Base-by-base conservation (phyloP, 768 basidiomycete genomes). In the Calocybe cyanea region DNA sequence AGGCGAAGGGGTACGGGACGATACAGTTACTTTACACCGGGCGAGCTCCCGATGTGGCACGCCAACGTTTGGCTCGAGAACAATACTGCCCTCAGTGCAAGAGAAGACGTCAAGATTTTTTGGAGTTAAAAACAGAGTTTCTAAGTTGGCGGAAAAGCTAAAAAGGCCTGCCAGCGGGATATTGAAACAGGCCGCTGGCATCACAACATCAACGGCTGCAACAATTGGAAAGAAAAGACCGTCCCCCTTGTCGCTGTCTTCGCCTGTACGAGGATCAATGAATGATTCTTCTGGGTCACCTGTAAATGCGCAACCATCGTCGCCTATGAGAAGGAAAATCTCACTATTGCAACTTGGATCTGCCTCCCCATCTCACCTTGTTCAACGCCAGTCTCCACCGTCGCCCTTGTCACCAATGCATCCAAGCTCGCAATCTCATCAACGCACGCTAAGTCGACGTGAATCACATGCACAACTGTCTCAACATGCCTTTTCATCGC, bases 1-100 rank as follows among this genome's bases (percentile, higher is more conserved):
- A 28, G 38, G 41, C 23, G 32, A 45, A 41, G 49, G 47, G 43
- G 33, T 38, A 43, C 46, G 44, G 36, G 31, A 24, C 20, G 64
- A 67, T 44, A 58, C 34, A 7, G 64, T 68, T 31, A 59, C 65
- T 43, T 61, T 73, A 9, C 71, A 75, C 36, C 69, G 71, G 17
- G 67, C 73, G 17, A 70, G 66, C 31, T 80, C 78, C 3, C 66
- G 79, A 31, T 81, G 78, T 49, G 78, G 75, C 8, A 81, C 81
- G 2, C 80, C 81, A 8, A 80, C 81, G 1, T 81, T 82, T 51
- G 81, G 80, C 11, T 82, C 81, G 1, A 69, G 71, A 25, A 67
- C 68, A 41, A 64, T 71, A 5, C 57, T 77, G 6, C 71, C 75
- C 0, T 73, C 72, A 9, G 64, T 71, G 14, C 69, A 72, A 48